Percentiles rank a stretch among this genome's conserved stretches.
Evolutionary conservation across 805 yeast genomes (phyloP).

Genomic region (Metschnikowia noctiluminum): DNA sequence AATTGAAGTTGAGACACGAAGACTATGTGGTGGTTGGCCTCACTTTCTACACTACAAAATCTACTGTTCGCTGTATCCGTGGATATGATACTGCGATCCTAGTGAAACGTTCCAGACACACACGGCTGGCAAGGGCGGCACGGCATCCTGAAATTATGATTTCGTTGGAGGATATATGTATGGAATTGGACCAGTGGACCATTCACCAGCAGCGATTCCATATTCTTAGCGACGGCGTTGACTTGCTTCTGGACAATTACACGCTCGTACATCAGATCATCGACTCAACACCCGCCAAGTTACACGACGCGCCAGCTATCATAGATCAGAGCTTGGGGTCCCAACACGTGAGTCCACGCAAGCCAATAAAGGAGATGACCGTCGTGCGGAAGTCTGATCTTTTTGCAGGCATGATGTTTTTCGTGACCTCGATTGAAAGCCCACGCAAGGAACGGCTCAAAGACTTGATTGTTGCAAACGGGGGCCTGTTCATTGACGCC

Average conservation of each 20-base stretch:
- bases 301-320: neutral
- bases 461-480: conserved; percentile 36
- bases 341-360: conserved; percentile 4
- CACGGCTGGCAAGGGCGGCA: conserved; percentile 1
- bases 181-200: conserved; percentile 41
- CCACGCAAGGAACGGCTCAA: conserved; percentile 30
- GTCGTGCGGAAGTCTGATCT: conserved; percentile 3
- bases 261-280: conserved; percentile 7
- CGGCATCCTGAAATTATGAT: conserved; percentile 17
- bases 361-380: neutral
- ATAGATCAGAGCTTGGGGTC: neutral
- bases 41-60: conserved; percentile 19
- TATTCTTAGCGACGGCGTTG: conserved; percentile 19
- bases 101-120: conserved; percentile 21
- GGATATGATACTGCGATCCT: conserved; percentile 53
- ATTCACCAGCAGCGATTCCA: conserved; percentile 33
- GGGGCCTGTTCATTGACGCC: conserved; percentile 38
- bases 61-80: conserved; percentile 48
- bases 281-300: neutral
- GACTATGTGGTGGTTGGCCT: conserved; percentile 48
- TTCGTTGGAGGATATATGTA: conserved; percentile 29
- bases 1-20: conserved; percentile 26
- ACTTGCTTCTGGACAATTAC: conserved; percentile 19
- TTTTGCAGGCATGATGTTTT: conserved; percentile 26
- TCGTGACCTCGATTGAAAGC: conserved; percentile 36